Conservation (phyloP, 2,329 filamentous ascomycete genomes). For the Fonsecaea pugnacius region DNA sequence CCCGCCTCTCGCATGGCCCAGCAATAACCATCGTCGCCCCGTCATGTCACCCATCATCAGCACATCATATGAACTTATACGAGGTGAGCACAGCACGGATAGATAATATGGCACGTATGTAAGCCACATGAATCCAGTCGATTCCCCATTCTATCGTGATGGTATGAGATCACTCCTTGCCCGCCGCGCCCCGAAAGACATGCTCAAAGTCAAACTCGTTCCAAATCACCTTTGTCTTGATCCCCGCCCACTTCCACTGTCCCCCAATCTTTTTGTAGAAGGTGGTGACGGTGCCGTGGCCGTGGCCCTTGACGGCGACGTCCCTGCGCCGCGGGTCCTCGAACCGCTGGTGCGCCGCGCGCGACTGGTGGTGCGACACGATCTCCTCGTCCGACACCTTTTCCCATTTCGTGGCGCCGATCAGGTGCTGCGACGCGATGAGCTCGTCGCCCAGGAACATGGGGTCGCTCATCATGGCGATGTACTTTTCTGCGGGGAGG, state of each 20-base stretch:
- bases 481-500: slow-evolving; percentile 71
- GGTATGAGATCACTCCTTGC: slow-evolving; percentile 15
- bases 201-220: slow-evolving; percentile 62
- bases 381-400: slow-evolving; percentile 63
- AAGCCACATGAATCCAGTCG: too few relatives aligned
- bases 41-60: too few relatives aligned
- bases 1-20: too few relatives aligned
- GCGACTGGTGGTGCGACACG: slow-evolving; percentile 64
- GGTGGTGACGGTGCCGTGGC: slow-evolving; percentile 57
- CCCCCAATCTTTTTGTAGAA: slow-evolving; percentile 63
- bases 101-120: too few relatives aligned
- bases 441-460: slow-evolving; percentile 67
- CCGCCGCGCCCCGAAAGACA: slow-evolving; percentile 47
- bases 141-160: too few relatives aligned
- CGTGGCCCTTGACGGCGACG: slow-evolving; percentile 62
- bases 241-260: slow-evolving; percentile 66
- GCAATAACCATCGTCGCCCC: too few relatives aligned
- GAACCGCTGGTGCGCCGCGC: slow-evolving; percentile 55
- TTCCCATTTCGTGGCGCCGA: slow-evolving; percentile 58
- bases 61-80: too few relatives aligned
- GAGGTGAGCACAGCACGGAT: too few relatives aligned
- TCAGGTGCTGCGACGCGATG: slow-evolving; percentile 16
- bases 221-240: slow-evolving; percentile 62
- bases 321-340: slow-evolving; percentile 68
- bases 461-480: slow-evolving; percentile 74